Evolutionary conservation across 2,329 filamentous ascomycete species (phyloP), one percentile per base, ranked within the genome.

Genomic region (Trichoderma sp.): DNA sequence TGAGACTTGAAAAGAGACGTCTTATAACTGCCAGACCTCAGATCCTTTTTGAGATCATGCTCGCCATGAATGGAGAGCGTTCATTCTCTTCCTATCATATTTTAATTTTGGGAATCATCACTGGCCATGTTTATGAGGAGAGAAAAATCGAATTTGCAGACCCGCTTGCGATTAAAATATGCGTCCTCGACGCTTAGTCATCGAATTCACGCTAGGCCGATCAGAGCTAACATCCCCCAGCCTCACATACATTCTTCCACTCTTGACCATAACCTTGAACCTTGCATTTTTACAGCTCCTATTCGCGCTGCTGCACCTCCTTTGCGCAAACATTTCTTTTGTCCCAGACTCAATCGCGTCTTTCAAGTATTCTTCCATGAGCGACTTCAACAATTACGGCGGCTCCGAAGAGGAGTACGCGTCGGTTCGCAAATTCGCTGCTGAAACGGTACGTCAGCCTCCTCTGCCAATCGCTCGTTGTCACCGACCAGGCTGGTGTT

Each of bases 331-430:
- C 27, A 59, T 59, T 29, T 31, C 29, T 59, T 59, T 58, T 52
- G 29, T 37, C 64, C 37, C 31, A 21, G 8, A 19, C 21, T 37
- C 64, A 52, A 53, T 67, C 62, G 40, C 64, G 24, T 52, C 55
- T 7, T 43, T n/a, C 35, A 7, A 59, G 19, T 37, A 52, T 67
- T n/a, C 71, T 72, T 76, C 72, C 73, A 93, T 93, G 91, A 87
- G 88, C 75, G 91, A 93, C 80, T 91, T 91, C 80, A 83, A 81
- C 72, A 86, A 88, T 76, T 93, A 88, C 79, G 90, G 90, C 75
- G 88, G 89, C 76, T 87, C 88, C 29, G 92, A 95, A 49, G 92
- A 95, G 81, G 92, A 96, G 82, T 93, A 91, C 79, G 87, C 87
- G 72, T 92, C 95, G 82, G 88, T 97, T 76, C 92, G 88, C 82